Percentiles rank a stretch among this genome's conserved stretches.
Conservation (phyloP, 108 stramenopile genomes). For the Nannochloropsis gaditana region DNA sequence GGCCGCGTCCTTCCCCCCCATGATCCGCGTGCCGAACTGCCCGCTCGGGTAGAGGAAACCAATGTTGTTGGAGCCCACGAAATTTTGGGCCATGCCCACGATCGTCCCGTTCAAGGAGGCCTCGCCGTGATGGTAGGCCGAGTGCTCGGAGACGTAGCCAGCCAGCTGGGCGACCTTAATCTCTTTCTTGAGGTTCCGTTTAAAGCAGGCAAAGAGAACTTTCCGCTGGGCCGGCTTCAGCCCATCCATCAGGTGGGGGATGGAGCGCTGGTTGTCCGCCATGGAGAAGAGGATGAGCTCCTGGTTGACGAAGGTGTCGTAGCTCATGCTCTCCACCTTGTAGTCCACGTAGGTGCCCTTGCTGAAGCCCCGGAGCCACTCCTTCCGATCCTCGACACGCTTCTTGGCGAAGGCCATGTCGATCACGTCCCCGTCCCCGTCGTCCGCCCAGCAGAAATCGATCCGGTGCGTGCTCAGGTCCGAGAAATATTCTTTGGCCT, state of each 20-base stretch:
- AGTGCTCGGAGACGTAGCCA: constrained; percentile 83
- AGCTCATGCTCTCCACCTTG: constrained; percentile 62
- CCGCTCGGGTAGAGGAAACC: constrained; percentile 89
- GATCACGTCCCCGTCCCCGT: constrained; percentile 67
- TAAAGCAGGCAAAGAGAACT: constrained; percentile 96
- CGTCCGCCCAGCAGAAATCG: constrained; percentile 53
- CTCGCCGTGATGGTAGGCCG: constrained; percentile 99
- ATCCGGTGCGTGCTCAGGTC: constrained; percentile 58
- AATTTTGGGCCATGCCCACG: constrained; percentile 93
- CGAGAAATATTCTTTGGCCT: constrained; percentile 75
- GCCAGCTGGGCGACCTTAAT: constrained; percentile 79
- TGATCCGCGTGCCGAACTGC: constrained; percentile 93
- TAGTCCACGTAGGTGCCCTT: constrained; percentile 86
- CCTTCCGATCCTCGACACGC: constrained; percentile 85
- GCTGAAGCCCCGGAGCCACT: constrained; percentile 70
- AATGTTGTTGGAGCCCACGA: constrained; percentile 92
- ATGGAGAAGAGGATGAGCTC: constrained; percentile 93
- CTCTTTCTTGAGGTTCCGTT: constrained; percentile 91
- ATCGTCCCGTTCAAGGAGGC: constrained; percentile 86
- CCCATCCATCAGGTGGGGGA: constrained; percentile 90
- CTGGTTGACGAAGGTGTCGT: constrained; percentile 88
- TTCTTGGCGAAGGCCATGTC: constrained; percentile 97
- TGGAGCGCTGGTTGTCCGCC: constrained; percentile 87
- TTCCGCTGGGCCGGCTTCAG: constrained; percentile 98
- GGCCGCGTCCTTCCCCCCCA: constrained; percentile 92